phyloP scores from a whole-genome alignment of 169 alveolate genomes.

The Plasmodium blacklocki region DNA sequence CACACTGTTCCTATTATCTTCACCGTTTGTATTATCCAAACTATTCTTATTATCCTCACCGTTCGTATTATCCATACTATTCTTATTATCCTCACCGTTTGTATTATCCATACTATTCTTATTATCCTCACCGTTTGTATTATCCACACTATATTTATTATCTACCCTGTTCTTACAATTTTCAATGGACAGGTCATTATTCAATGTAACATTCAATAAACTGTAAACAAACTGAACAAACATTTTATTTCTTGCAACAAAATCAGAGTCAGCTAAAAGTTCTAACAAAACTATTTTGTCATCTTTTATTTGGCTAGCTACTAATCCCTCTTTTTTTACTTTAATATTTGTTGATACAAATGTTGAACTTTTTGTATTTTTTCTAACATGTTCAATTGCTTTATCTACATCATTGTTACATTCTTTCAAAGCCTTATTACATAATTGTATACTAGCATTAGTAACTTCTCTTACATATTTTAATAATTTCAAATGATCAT shows the following conservation, averaged over 20 bases:
- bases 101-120: too few species aligned
- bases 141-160: too few species aligned
- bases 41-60: background rate
- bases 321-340: conserved; percentile 51
- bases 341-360: conserved; percentile 53
- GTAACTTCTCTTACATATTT: conserved; percentile 65
- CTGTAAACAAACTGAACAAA: conserved; percentile 23
- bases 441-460: conserved; percentile 65
- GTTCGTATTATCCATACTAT: too few species aligned
- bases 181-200: background rate
- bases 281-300: conserved; percentile 33
- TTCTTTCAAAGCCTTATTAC: conserved; percentile 52
- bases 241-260: conserved; percentile 44
- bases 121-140: background rate
- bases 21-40: conserved; percentile 4
- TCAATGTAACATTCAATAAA: conserved; percentile 2
- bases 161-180: too few species aligned
- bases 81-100: too few species aligned
- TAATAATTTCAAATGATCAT: conserved; percentile 36
- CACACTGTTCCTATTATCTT: background rate
- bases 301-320: conserved; percentile 10
- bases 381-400: conserved; percentile 56
- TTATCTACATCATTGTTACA: conserved; percentile 52
- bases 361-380: conserved; percentile 14
- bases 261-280: conserved; percentile 61